Evolutionary conservation across 805 yeast species (phyloP).

Genomic region (Blastobotrys mokoenaii): DNA sequence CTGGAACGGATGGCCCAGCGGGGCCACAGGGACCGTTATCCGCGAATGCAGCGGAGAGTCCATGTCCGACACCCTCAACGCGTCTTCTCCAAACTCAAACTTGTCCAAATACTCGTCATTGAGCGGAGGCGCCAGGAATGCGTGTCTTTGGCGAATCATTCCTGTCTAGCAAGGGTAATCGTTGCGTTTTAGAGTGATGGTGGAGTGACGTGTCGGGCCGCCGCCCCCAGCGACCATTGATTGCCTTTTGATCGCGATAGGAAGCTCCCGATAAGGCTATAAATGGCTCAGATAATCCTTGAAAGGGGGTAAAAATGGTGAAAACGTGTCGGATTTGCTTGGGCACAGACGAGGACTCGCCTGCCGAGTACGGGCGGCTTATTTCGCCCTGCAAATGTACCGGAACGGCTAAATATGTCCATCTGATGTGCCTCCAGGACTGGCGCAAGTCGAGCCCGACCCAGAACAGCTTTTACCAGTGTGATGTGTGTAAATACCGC

Average conservation of each 20-base stretch:
- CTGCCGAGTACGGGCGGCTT: neutral
- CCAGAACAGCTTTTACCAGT: neutral
- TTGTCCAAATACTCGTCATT: neutral
- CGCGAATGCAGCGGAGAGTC: conserved; percentile 14
- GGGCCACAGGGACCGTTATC: conserved; percentile 11
- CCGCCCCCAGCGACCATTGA: too few relatives aligned
- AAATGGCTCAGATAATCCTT: too few relatives aligned
- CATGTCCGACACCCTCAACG: neutral
- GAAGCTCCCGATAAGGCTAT: too few relatives aligned
- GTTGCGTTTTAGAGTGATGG: neutral
- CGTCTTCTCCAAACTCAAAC: neutral
- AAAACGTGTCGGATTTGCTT: conserved; percentile 2
- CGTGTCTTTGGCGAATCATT: conserved; percentile 1
- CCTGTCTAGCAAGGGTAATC: too few relatives aligned
- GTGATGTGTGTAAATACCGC: conserved; percentile 2
- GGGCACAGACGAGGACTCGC: neutral
- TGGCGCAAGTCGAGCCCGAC: conserved; percentile 2
- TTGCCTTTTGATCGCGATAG: too few relatives aligned
- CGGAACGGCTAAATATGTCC: conserved; percentile 4
- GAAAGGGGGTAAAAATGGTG: too few relatives aligned
- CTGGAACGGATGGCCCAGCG: conserved; percentile 9
- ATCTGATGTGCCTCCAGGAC: conserved; percentile 2
- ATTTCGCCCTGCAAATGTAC: conserved; percentile 6
- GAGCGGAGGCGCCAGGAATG: neutral
- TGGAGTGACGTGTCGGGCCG: neutral